These are phyloP conservation scores for Citrullus colocynthis DNA, from an alignment of 306 rosid genomes.

Conservation along the genomic window DNA sequence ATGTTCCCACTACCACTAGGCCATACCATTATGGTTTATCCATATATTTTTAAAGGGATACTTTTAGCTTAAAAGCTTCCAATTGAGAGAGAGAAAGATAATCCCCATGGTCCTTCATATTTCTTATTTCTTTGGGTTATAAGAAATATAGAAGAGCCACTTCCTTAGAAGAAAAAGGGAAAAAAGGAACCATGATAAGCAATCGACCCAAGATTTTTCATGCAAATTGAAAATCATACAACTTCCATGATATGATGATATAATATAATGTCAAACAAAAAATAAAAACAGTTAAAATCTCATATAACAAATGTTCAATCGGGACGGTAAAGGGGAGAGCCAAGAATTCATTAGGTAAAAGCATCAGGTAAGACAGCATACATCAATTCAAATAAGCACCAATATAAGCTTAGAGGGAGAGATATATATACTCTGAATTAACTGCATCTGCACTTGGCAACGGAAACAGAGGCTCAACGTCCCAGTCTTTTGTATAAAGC, in stretches of 20 bases:
- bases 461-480: conserved; percentile 78
- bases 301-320: background rate
- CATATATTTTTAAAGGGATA: background rate
- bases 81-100: background rate
- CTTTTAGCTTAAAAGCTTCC: background rate
- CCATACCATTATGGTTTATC: background rate
- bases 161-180: background rate
- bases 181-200: background rate
- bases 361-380: background rate
- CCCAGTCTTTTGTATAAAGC: conserved; percentile 74
- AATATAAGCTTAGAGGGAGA: conserved; percentile 2
- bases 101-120: background rate
- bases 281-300: background rate
- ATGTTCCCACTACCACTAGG: too few relatives aligned
- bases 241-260: background rate
- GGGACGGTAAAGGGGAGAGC: background rate
- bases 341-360: background rate
- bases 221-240: background rate
- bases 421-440: conserved; percentile 43
- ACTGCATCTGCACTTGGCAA: conserved; percentile 47
- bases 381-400: background rate
- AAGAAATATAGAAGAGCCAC: background rate
- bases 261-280: background rate
- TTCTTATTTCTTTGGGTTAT: background rate
- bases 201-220: background rate